Evolutionary conservation across 1,284 basidiomycete genomes (phyloP).

Genomic region (Rhizoctonia solani): DNA sequence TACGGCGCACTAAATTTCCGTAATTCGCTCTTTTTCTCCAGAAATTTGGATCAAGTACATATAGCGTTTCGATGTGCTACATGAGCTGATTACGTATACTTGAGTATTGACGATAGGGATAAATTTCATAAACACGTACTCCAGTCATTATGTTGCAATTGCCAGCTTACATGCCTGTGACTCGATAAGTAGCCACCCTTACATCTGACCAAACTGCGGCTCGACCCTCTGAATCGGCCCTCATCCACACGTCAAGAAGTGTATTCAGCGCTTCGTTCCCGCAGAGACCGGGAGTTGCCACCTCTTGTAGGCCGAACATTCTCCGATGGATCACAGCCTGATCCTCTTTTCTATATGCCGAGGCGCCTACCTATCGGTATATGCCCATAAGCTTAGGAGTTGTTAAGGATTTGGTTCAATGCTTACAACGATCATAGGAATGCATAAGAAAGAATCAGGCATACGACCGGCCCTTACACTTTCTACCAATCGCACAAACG

Average conservation of each 20-base stretch:
- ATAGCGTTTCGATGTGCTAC: too few species aligned
- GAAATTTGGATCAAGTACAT: too few species aligned
- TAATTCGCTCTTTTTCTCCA: too few species aligned
- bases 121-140: too few species aligned
- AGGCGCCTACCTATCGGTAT: neutral
- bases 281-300: neutral
- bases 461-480: constrained; percentile 12
- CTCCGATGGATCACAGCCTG: neutral
- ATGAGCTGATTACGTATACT: too few species aligned
- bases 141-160: too few species aligned
- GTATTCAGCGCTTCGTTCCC: constrained; percentile 1
- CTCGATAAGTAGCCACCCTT: neutral
- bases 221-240: neutral
- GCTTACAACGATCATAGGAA: constrained; percentile 22
- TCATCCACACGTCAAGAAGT: neutral
- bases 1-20: too few species aligned
- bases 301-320: constrained; percentile 6
- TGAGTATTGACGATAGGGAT: too few species aligned
- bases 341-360: neutral
- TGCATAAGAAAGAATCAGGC: constrained; percentile 2
- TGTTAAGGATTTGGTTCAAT: neutral
- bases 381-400: too few species aligned
- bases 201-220: constrained; percentile 11
- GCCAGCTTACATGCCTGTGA: constrained; percentile 3
- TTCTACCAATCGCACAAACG: constrained; percentile 7